These are phyloP conservation scores for Penicillium sp. DNA, from an alignment of 2,329 filamentous ascomycete species.

Conservation along the genomic window DNA sequence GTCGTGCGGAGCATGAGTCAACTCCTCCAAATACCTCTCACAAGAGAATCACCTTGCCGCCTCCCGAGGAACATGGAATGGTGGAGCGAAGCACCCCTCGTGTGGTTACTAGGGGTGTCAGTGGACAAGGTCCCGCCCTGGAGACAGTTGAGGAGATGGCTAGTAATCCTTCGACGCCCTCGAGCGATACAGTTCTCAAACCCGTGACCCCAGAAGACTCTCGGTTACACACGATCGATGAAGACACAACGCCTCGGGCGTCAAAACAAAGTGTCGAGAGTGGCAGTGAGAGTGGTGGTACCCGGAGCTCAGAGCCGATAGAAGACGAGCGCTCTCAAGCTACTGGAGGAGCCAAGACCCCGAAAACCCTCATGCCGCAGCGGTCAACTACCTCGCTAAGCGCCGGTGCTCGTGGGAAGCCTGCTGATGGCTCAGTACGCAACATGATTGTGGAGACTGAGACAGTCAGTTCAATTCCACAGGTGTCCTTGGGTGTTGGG, in stretches of 20 bases:
- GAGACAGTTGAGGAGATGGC: slow-evolving; percentile 87
- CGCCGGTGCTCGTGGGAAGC: slow-evolving; percentile 62
- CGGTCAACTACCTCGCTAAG: slow-evolving; percentile 68
- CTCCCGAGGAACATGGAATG: slow-evolving; percentile 31
- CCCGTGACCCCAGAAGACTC: slow-evolving; percentile 39
- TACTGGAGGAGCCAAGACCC: slow-evolving; percentile 42
- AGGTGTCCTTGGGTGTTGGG: slow-evolving; percentile 69
- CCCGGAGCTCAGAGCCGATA: slow-evolving; percentile 37
- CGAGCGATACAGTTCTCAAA: slow-evolving; percentile 43
- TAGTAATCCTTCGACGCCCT: slow-evolving; percentile 72
- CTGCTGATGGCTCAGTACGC: slow-evolving; percentile 70
- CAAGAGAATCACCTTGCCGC: slow-evolving; percentile 29
- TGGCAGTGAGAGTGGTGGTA: slow-evolving; percentile 55
- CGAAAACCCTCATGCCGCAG: slow-evolving; percentile 58
- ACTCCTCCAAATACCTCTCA: slow-evolving; percentile 39
- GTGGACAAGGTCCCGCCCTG: slow-evolving; percentile 62
- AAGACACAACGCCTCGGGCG: slow-evolving; percentile 40
- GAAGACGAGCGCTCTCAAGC: slow-evolving; percentile 38
- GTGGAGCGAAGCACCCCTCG: slow-evolving; percentile 42
- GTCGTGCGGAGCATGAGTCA: slow-evolving; percentile 31
- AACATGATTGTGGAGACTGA: slow-evolving; percentile 99
- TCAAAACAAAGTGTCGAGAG: slow-evolving; percentile 57
- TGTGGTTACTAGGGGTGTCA: slow-evolving; percentile 60
- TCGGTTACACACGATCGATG: slow-evolving; percentile 36
- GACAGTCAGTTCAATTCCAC: slow-evolving; percentile 86